phyloP scores from a whole-genome alignment of 2,329 filamentous ascomycete species.

The Diaporthe sp. region DNA sequence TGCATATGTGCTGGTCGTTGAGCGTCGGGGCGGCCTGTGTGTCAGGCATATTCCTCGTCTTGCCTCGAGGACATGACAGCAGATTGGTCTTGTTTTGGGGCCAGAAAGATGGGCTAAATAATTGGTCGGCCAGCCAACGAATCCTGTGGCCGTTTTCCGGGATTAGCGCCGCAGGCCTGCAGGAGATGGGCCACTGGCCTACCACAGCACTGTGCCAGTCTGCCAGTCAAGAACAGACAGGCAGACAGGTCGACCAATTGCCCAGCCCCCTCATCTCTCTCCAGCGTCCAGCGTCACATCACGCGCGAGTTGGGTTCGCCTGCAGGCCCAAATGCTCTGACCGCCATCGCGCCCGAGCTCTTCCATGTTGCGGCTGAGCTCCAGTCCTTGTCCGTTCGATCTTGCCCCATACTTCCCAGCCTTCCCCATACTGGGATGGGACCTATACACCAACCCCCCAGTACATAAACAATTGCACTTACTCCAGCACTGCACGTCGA shows the following conservation, averaged over 20 bases:
- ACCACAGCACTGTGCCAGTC: too few species aligned
- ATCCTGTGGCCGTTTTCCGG: not conserved
- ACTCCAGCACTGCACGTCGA: slow-evolving; percentile 16
- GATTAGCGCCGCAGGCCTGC: slow-evolving; percentile 23
- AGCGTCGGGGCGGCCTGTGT: not conserved
- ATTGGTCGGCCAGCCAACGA: slow-evolving; percentile 30
- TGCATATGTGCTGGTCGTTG: not conserved
- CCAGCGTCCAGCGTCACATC: slow-evolving; percentile 11
- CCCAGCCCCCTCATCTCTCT: slow-evolving; percentile 2
- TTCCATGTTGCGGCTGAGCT: not conserved
- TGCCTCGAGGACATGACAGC: not conserved
- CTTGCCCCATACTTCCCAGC: slow-evolving; percentile 32
- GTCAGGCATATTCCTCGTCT: slow-evolving; percentile 14
- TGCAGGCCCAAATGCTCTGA: slow-evolving; percentile 19
- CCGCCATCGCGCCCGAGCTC: slow-evolving; percentile 30
- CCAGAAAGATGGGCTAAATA: not conserved
- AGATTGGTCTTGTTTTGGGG: slow-evolving; percentile 15
- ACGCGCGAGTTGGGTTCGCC: slow-evolving; percentile 10
- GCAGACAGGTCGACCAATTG: too few species aligned
- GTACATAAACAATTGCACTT: slow-evolving; percentile 20
- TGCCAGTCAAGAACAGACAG: not conserved
- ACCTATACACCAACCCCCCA: slow-evolving; percentile 25
- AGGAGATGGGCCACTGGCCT: too few species aligned
- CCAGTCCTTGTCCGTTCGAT: not conserved
- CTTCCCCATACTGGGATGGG: slow-evolving; percentile 30